phyloP scores from a whole-genome alignment of 1,139 yeast species.

The Hanseniaspora uvarum region DNA sequence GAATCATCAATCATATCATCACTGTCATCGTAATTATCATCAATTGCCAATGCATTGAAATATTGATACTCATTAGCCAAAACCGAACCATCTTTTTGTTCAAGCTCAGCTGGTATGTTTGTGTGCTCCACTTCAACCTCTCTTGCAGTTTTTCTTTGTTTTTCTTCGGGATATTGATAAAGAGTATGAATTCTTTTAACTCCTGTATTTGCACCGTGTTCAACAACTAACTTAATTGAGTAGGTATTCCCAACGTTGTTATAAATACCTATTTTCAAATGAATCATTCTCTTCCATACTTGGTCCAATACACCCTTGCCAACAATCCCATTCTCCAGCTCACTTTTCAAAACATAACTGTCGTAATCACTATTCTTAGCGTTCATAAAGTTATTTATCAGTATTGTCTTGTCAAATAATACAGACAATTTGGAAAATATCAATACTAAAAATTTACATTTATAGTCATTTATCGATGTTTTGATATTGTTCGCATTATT shows the following conservation, averaged over 20 bases:
- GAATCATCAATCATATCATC: slow-evolving; percentile 9
- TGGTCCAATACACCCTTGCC: slow-evolving; percentile 29
- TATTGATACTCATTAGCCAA: too few relatives aligned
- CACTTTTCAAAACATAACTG: slow-evolving; percentile 24
- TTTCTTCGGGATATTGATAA: slow-evolving; percentile 17
- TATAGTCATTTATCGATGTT: slow-evolving; percentile 4
- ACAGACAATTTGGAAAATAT: neutral
- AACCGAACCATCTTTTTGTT: neutral
- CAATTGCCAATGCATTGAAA: too few relatives aligned
- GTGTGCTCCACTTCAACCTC: neutral
- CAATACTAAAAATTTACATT: neutral
- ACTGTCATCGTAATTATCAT: neutral
- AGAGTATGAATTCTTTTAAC: slow-evolving; percentile 17
- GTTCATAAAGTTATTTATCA: slow-evolving; percentile 12
- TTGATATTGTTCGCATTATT: neutral
- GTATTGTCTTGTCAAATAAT: slow-evolving; percentile 4
- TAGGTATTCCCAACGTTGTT: slow-evolving; percentile 25
- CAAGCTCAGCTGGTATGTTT: neutral
- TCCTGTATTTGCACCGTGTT: slow-evolving; percentile 5
- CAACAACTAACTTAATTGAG: slow-evolving; percentile 6
- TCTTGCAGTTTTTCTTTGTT: neutral
- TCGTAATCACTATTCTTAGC: slow-evolving; percentile 17
- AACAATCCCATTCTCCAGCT: slow-evolving; percentile 26
- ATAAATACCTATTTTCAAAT: slow-evolving; percentile 26
- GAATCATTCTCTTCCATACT: slow-evolving; percentile 29